phyloP scores from a whole-genome alignment of 208 protist species.

The Trypanosomatidae sp. region DNA sequence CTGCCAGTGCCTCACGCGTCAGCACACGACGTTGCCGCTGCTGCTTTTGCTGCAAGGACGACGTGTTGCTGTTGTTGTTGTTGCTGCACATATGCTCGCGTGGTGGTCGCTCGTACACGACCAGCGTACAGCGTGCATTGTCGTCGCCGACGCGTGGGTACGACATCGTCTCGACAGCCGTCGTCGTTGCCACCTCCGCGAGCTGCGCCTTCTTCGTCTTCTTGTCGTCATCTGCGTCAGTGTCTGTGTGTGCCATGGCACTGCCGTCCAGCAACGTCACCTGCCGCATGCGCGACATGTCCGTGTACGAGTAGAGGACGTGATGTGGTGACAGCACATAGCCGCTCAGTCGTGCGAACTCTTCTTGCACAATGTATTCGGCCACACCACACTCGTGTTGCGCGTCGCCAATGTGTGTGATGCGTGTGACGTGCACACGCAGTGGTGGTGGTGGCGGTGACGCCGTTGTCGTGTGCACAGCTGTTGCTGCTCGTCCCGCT shows the following conservation, averaged over 20 bases:
- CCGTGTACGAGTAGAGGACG: constrained; percentile 65
- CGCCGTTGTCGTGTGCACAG: too few relatives aligned
- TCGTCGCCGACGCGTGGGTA: constrained; percentile 68
- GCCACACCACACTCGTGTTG: constrained; percentile 61
- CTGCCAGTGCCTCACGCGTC: too few relatives aligned
- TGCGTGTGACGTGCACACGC: constrained; percentile 18
- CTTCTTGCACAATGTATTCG: constrained; percentile 89
- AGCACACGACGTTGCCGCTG: constrained; percentile 12
- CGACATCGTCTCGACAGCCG: constrained; percentile 58
- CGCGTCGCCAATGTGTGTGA: constrained; percentile 54
- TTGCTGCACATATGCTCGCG: too few relatives aligned
- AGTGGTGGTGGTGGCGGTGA: too few relatives aligned
- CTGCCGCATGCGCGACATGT: constrained; percentile 45
- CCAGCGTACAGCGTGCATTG: constrained; percentile 43
- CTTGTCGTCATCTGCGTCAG: constrained; percentile 4
- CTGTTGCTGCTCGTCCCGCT: too few relatives aligned
- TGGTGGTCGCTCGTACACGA: constrained; percentile 27
- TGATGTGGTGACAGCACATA: constrained; percentile 66
- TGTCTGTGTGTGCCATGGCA: constrained; percentile 1
- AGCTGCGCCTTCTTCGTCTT: too few relatives aligned
- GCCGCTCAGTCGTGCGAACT: constrained; percentile 81
- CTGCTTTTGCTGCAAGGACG: too few relatives aligned
- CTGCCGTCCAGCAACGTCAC: constrained; percentile 34
- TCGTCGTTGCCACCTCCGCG: too few relatives aligned
- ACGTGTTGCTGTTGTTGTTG: too few relatives aligned